Percentiles rank a stretch among this genome's conserved stretches.
Conservation (phyloP, 192 early-diverging fungal genomes). For the Cladochytrium replicatum region DNA sequence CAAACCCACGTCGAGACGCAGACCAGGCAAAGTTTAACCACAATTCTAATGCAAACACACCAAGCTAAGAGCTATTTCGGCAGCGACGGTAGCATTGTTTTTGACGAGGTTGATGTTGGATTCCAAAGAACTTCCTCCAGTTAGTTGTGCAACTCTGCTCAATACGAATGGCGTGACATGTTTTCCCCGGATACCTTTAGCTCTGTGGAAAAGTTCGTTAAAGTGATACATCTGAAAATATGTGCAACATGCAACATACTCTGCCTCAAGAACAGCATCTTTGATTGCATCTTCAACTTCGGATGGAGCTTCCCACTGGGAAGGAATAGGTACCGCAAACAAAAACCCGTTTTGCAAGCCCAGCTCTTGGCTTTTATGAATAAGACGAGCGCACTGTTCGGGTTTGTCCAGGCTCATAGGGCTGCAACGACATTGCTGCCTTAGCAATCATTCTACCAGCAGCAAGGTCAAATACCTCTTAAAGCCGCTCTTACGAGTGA, state of each 20-base stretch:
- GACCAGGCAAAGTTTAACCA: no score
- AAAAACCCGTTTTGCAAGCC: constrained; percentile 70
- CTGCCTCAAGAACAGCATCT: constrained; percentile 59
- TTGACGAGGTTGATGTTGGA: constrained; percentile 85
- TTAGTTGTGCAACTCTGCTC: constrained; percentile 73
- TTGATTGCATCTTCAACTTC: constrained; percentile 62
- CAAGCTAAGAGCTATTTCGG: constrained; percentile 62
- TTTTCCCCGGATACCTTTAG: constrained; percentile 63
- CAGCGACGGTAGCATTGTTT: constrained; percentile 80
- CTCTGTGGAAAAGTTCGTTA: constrained; percentile 30
- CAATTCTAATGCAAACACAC: no score
- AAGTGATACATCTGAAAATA: no score
- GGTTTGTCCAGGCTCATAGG: constrained; percentile 39
- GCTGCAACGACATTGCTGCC: constrained; percentile 5
- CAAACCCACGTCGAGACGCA: no score
- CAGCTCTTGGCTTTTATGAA: constrained; percentile 54
- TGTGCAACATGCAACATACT: constrained; percentile 17
- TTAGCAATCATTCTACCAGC: neutral
- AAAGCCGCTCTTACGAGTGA: constrained; percentile 64
- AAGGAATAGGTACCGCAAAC: constrained; percentile 83
- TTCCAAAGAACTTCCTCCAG: constrained; percentile 65
- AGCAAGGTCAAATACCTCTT: constrained; percentile 20
- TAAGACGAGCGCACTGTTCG: constrained; percentile 42
- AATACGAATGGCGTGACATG: constrained; percentile 90
- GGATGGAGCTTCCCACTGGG: constrained; percentile 35